These are phyloP conservation scores for Boletus patriciae DNA, from an alignment of 768 basidiomycete genomes.

Conservation along the genomic window DNA sequence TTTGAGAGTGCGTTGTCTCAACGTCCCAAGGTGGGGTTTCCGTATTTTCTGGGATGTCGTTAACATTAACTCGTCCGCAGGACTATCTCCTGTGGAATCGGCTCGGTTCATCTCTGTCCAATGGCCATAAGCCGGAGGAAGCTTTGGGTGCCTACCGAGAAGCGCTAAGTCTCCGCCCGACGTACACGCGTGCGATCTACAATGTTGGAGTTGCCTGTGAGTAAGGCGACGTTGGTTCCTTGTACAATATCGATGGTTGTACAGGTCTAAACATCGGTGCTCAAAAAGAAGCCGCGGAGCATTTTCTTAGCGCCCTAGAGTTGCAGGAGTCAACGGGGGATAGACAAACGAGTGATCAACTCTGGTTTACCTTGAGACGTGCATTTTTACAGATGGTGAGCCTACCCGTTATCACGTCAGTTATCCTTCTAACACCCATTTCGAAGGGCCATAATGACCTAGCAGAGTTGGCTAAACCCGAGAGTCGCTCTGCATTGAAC, in stretches of 20 bases:
- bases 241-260: slow-evolving; percentile 4
- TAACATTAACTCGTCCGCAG: slow-evolving; percentile 32
- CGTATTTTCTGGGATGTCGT: not conserved
- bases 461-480: slow-evolving; percentile 68
- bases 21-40: slow-evolving; percentile 60
- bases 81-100: slow-evolving; percentile 97
- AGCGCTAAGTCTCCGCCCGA: slow-evolving; percentile 87
- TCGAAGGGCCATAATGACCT: slow-evolving; percentile 76
- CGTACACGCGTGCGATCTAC: slow-evolving; percentile 95
- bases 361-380: slow-evolving; percentile 89
- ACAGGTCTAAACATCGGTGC: slow-evolving; percentile 94
- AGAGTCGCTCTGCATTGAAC: slow-evolving; percentile 61
- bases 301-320: slow-evolving; percentile 82
- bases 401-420: not conserved
- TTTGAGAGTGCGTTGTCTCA: slow-evolving; percentile 84
- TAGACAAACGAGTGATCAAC: slow-evolving; percentile 73
- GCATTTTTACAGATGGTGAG: slow-evolving; percentile 77
- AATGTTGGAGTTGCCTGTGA: slow-evolving; percentile 97
- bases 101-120: slow-evolving; percentile 90
- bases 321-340: slow-evolving; percentile 69
- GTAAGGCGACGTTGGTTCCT: slow-evolving; percentile 33
- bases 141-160: slow-evolving; percentile 87
- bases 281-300: slow-evolving; percentile 93
- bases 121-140: slow-evolving; percentile 92
- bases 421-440: not conserved